These are phyloP conservation scores for Beauveria bassiana DNA, from an alignment of 2,329 filamentous ascomycete species.

Conservation along the genomic window DNA sequence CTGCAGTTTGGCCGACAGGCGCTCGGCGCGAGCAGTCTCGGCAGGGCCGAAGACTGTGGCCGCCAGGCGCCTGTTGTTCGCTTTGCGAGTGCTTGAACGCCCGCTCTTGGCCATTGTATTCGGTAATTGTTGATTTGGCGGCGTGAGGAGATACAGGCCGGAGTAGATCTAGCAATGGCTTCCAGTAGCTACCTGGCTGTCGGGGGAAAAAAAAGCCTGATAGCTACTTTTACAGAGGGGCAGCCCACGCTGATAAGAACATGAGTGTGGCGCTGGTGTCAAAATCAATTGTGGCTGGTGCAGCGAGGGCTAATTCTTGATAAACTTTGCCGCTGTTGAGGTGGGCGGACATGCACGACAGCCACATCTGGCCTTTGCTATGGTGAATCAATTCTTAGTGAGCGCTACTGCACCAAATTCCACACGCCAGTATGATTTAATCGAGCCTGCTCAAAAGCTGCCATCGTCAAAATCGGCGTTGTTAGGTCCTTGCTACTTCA, in stretches of 20 bases:
- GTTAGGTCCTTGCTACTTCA: neutral
- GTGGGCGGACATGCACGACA: neutral
- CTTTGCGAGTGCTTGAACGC: conserved; percentile 70
- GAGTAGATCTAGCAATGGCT: neutral
- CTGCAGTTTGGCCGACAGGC: conserved; percentile 77
- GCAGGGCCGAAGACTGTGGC: conserved; percentile 76
- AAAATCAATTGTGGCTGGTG: conserved; percentile 1
- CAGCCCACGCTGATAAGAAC: conserved; percentile 5
- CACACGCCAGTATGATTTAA: neutral
- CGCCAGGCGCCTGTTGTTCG: conserved; percentile 76
- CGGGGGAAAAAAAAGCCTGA: neutral
- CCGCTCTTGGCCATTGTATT: conserved; percentile 77
- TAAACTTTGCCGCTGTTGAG: neutral
- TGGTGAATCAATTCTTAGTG: conserved; percentile 2
- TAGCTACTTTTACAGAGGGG: conserved; percentile 12
- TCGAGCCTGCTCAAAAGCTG: neutral
- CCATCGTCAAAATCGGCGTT: conserved; percentile 1
- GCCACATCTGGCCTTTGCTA: neutral
- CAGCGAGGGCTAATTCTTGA: neutral
- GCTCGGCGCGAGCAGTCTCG: conserved; percentile 69
- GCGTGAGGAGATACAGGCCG: neutral
- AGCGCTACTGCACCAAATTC: neutral
- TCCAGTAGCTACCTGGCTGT: neutral
- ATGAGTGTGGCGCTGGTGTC: neutral
- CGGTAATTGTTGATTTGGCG: neutral